phyloP scores from a whole-genome alignment of 225 moss, liverwort and hornwort species.

The Sphagnum tenellum region DNA sequence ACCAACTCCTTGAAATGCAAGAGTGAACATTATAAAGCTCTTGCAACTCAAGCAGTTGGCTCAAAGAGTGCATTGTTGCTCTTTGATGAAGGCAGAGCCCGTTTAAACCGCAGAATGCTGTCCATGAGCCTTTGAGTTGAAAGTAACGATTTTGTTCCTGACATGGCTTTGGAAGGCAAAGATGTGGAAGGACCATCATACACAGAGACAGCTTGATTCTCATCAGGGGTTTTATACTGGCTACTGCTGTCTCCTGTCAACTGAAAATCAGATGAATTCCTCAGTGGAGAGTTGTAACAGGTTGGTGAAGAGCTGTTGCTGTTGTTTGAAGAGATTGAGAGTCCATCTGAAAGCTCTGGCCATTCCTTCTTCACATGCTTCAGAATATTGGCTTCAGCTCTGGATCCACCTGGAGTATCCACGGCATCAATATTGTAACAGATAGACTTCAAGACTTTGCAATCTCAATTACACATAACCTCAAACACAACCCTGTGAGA shows the following conservation, averaged over 20 bases:
- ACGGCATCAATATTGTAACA: conserved; percentile 25
- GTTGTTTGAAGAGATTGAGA: conserved; percentile 51
- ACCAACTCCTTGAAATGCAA: too few relatives aligned
- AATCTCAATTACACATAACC: too few relatives aligned
- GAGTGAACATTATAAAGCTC: conserved; percentile 20
- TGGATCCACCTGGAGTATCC: conserved; percentile 45
- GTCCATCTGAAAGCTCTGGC: conserved; percentile 50
- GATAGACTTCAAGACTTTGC: background rate
- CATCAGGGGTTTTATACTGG: conserved; percentile 1
- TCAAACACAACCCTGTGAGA: too few relatives aligned
- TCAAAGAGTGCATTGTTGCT: conserved; percentile 7
- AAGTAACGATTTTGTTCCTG: conserved; percentile 4
- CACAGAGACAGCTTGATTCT: background rate
- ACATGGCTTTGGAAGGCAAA: background rate
- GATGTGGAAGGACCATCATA: conserved; percentile 3
- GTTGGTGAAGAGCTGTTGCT: conserved; percentile 62
- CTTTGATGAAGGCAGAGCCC: conserved; percentile 1
- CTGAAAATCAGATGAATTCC: conserved; percentile 29
- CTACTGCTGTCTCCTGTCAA: conserved; percentile 13
- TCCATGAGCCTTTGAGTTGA: conserved; percentile 27
- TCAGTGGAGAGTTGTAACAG: conserved; percentile 48
- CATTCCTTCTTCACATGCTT: conserved; percentile 64
- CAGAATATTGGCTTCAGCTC: conserved; percentile 73
- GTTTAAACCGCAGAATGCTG: conserved; percentile 16
- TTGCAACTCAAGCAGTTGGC: conserved; percentile 27